Conservation (phyloP, 1,139 yeast genomes). For the Pichia sp. region DNA sequence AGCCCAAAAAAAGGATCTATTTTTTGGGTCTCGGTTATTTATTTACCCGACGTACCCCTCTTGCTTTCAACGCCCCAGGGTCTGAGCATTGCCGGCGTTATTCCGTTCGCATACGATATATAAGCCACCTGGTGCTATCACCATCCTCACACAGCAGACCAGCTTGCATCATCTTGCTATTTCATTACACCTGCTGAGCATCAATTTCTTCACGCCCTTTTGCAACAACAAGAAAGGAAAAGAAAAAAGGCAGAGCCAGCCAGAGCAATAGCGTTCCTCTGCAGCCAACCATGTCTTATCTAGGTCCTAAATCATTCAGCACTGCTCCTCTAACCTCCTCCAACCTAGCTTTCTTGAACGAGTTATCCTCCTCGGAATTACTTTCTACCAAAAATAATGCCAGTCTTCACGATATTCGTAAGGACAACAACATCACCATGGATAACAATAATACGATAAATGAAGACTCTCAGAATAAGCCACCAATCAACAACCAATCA, state of each 20-base stretch:
- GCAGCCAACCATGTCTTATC: slow-evolving; percentile 27
- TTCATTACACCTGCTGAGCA: neutral
- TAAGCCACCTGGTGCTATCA: neutral
- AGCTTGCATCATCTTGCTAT: neutral
- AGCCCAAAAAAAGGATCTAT: slow-evolving; percentile 1
- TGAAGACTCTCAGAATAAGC: neutral
- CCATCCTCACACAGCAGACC: neutral
- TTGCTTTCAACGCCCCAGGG: neutral
- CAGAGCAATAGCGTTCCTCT: neutral
- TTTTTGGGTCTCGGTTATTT: neutral
- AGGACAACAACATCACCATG: neutral
- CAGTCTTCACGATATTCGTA: neutral
- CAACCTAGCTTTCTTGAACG: slow-evolving; percentile 19
- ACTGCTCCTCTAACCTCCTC: slow-evolving; percentile 31
- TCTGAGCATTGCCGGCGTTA: neutral
- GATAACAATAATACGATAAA: neutral
- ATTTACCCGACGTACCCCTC: neutral
- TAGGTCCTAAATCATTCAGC: slow-evolving; percentile 32
- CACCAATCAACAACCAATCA: neutral
- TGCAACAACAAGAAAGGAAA: neutral
- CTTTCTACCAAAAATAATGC: neutral
- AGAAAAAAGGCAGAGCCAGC: neutral
- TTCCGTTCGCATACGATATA: neutral
- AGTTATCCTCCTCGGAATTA: neutral
- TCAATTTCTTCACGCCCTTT: neutral